Conservation (phyloP, 495 filamentous ascomycete genomes). For the Amorphotheca resinae region DNA sequence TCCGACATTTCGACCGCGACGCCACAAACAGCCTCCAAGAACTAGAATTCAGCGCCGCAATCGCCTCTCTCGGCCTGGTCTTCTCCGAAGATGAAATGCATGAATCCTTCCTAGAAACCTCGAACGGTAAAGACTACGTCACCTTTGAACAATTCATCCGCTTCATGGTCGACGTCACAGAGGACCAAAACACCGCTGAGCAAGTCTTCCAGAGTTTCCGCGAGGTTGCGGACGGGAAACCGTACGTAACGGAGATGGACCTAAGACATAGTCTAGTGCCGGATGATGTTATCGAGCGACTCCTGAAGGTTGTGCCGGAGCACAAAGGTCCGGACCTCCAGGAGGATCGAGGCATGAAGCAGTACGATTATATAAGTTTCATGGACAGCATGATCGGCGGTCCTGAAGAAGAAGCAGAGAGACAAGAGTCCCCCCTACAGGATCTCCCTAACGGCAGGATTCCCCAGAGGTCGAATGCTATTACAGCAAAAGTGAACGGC, state of each 20-base stretch:
- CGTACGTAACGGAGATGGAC: conserved; percentile 96
- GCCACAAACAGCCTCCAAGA: conserved; percentile 82
- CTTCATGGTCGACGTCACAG: conserved; percentile 97
- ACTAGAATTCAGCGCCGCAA: conserved; percentile 85
- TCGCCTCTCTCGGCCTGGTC: conserved; percentile 85
- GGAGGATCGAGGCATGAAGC: conserved; percentile 60
- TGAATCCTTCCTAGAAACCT: conserved; percentile 72
- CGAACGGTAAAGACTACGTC: conserved; percentile 58
- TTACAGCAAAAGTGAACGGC: background rate
- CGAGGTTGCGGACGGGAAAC: conserved; percentile 96
- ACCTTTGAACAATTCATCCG: conserved; percentile 98
- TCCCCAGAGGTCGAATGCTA: conserved; percentile 4
- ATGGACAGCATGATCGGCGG: conserved; percentile 63
- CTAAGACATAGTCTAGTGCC: conserved; percentile 87
- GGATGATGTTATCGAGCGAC: conserved; percentile 86
- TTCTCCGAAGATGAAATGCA: conserved; percentile 97
- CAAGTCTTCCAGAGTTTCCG: conserved; percentile 95
- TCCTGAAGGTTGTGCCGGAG: conserved; percentile 71
- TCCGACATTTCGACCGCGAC: conserved; percentile 95
- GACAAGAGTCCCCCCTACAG: conserved; percentile 1
- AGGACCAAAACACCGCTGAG: conserved; percentile 96
- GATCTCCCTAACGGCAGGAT: conserved; percentile 18
- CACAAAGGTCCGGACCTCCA: conserved; percentile 70
- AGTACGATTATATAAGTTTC: conserved; percentile 87
- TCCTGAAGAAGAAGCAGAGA: conserved; percentile 14